phyloP scores from a whole-genome alignment of 345 rosid species.

The Syzygium grande region DNA sequence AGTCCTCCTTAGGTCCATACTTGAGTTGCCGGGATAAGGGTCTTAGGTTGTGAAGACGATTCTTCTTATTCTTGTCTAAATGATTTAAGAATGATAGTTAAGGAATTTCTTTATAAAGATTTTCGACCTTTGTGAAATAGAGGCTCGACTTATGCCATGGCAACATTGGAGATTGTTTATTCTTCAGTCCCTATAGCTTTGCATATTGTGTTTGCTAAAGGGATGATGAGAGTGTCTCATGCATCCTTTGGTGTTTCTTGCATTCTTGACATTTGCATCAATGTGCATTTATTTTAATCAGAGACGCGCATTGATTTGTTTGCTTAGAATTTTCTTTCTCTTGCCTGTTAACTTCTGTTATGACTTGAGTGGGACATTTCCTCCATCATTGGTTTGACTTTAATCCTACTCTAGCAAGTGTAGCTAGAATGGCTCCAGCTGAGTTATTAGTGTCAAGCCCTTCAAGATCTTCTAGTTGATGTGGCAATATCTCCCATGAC shows the following conservation, averaged over 20 bases:
- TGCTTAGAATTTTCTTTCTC: background rate
- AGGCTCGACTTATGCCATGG: background rate
- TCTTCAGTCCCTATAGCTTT: background rate
- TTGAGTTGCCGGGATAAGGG: background rate
- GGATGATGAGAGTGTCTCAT: background rate
- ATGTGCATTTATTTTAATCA: background rate
- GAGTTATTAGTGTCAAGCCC: background rate
- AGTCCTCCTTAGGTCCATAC: background rate
- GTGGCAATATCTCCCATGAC: background rate
- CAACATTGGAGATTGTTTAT: background rate
- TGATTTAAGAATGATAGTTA: background rate
- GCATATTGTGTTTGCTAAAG: background rate
- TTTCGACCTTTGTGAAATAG: background rate
- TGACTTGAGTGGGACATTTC: background rate
- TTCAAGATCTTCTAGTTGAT: background rate
- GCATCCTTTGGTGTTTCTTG: background rate
- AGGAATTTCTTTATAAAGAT: background rate
- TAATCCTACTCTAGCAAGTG: background rate
- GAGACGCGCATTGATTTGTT: background rate
- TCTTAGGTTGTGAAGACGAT: background rate
- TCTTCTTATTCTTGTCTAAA: background rate
- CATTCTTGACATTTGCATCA: background rate
- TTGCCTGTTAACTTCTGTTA: background rate
- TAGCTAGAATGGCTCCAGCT: background rate
- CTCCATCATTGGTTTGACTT: background rate